Evolutionary conservation across 116 monocot species (phyloP).

Genomic region (Phalaenopsis hybrid): DNA sequence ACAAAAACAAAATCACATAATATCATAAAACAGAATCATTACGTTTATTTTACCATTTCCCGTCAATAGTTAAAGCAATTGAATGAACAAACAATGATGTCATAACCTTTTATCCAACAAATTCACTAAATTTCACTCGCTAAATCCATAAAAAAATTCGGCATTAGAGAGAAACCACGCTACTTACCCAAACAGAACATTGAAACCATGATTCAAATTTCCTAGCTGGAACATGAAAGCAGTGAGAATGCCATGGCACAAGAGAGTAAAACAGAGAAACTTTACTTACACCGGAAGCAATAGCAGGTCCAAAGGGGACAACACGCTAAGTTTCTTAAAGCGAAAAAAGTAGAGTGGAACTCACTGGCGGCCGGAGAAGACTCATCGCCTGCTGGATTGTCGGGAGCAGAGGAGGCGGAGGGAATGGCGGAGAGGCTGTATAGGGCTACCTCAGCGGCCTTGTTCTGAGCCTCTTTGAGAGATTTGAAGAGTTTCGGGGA

Average conservation of each 20-base stretch:
- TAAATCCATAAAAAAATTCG: too few relatives aligned
- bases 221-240: neutral
- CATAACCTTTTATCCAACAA: too few relatives aligned
- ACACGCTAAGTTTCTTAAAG: neutral
- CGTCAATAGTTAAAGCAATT: neutral
- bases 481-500: slow-evolving; percentile 25
- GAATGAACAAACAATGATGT: neutral
- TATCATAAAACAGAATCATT: too few relatives aligned
- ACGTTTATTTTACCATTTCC: neutral
- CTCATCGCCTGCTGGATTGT: neutral
- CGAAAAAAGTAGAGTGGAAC: neutral
- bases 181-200: neutral
- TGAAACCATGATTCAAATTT: neutral
- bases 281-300: neutral
- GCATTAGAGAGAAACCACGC: neutral
- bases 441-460: slow-evolving; percentile 57
- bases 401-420: neutral
- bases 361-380: neutral
- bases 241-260: neutral
- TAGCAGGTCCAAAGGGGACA: neutral
- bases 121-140: too few relatives aligned
- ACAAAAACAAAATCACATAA: too few relatives aligned
- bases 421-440: slow-evolving; percentile 16
- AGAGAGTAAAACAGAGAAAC: neutral
- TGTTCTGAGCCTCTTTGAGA: slow-evolving; percentile 68